Conservation (phyloP, 768 basidiomycete genomes). For the Chalciporus sphaerocephalus region DNA sequence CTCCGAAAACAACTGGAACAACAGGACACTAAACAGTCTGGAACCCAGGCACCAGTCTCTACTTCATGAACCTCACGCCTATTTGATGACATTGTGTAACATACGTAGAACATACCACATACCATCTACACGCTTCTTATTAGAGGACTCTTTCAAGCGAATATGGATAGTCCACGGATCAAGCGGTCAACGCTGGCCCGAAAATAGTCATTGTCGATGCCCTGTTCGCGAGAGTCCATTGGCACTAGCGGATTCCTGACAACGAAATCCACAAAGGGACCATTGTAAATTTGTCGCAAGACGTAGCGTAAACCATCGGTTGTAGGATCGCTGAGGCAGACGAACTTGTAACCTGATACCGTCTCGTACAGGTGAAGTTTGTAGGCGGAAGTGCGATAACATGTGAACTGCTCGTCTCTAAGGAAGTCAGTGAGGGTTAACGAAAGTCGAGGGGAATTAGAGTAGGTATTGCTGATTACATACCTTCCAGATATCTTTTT, state of each 20-base stretch:
- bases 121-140: conserved; percentile 11
- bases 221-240: conserved; percentile 79
- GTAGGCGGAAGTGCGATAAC: conserved; percentile 88
- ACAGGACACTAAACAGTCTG: conserved; percentile 34
- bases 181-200: conserved; percentile 74
- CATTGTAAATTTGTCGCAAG: conserved; percentile 86
- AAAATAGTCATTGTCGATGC: conserved; percentile 93
- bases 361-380: conserved; percentile 93
- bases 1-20: conserved; percentile 78
- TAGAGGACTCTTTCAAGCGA: conserved; percentile 24
- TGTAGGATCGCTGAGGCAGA: conserved; percentile 86
- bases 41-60: not conserved
- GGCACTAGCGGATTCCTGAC: conserved; percentile 85
- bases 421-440: not conserved
- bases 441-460: not conserved
- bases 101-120: conserved; percentile 23
- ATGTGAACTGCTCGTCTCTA: conserved; percentile 88
- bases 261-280: conserved; percentile 90
- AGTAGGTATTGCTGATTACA: not conserved
- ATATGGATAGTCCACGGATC: conserved; percentile 54
- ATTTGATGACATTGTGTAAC: conserved; percentile 12
- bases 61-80: conserved; percentile 10
- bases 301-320: conserved; percentile 79
- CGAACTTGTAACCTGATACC: conserved; percentile 87
- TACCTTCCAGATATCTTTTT: conserved; percentile 86